Conservation (phyloP, 2,329 filamentous ascomycete genomes). For the Fusarium praegraminearum region DNA sequence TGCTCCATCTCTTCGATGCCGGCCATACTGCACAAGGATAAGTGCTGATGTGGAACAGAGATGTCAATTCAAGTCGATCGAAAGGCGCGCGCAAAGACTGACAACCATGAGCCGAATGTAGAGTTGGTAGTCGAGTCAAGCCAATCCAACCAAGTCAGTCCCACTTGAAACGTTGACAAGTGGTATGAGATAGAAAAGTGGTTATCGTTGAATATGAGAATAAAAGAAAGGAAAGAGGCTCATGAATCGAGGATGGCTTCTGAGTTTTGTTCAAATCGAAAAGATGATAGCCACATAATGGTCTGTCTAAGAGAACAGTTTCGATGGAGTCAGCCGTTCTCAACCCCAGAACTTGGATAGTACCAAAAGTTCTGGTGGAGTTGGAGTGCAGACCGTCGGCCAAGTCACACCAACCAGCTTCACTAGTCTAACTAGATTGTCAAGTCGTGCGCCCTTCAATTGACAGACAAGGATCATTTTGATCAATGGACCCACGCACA, state of each 20-base stretch:
- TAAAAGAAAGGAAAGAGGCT: constrained; percentile 24
- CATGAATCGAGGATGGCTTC: constrained; percentile 24
- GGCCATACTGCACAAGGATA: constrained; percentile 48
- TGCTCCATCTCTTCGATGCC: constrained; percentile 68
- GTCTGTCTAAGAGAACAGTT: constrained; percentile 22
- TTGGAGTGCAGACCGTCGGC: constrained; percentile 31
- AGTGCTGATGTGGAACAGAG: constrained; percentile 24
- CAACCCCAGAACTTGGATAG: constrained; percentile 22
- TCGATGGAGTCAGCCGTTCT: constrained; percentile 36
- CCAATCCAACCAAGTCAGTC: constrained; percentile 8
- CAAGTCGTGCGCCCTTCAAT: constrained; percentile 48
- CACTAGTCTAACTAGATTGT: constrained; percentile 45
- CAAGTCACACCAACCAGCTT: constrained; percentile 38
- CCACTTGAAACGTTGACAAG: constrained; percentile 28
- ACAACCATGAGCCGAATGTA: constrained; percentile 25
- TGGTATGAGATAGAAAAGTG: constrained; percentile 15
- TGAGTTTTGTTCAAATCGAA: constrained; percentile 47
- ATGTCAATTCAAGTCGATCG: constrained; percentile 38
- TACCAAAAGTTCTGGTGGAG: constrained; percentile 27
- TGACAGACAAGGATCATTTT: constrained; percentile 45
- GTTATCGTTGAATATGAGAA: constrained; percentile 18
- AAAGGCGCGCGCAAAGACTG: constrained; percentile 42
- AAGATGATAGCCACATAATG: constrained; percentile 21
- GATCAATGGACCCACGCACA: constrained; percentile 29
- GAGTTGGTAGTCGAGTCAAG: constrained; percentile 12